A percentile compares a stretch with the other conserved stretches of the same genome.
Conservation (phyloP, 1,284 basidiomycete species). For the Naganishia liquefaciens region DNA sequence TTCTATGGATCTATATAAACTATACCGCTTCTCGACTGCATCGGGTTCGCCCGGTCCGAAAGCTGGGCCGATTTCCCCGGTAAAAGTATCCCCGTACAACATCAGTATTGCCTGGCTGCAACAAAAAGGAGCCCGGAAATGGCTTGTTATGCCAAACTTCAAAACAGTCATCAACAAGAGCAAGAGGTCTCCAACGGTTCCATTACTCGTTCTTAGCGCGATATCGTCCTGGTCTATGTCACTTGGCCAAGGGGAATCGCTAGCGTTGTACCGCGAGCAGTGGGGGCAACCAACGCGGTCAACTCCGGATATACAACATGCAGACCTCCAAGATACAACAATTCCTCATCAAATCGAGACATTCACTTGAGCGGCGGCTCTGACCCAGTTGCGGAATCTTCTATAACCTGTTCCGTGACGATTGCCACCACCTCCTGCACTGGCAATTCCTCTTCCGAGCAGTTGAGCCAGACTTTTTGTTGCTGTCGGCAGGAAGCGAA, state of each 20-base stretch:
- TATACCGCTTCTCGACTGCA: background rate
- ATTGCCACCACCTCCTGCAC: slow-evolving; percentile 14
- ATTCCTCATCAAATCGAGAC: background rate
- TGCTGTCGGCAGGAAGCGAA: background rate
- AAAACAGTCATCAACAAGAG: too few relatives aligned
- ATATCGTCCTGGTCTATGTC: too few relatives aligned
- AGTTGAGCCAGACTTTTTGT: slow-evolving; percentile 30
- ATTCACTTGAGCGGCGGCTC: slow-evolving; percentile 17
- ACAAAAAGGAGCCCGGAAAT: too few relatives aligned
- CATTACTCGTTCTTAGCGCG: too few relatives aligned
- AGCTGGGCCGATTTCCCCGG: background rate
- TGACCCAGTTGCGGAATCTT: slow-evolving; percentile 21
- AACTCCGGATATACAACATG: background rate
- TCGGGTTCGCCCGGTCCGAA: background rate
- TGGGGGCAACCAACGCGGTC: too few relatives aligned
- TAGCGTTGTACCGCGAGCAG: too few relatives aligned
- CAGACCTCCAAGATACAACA: background rate
- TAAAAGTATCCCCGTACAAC: background rate
- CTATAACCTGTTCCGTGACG: slow-evolving; percentile 15
- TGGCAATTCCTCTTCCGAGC: slow-evolving; percentile 23
- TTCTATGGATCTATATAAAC: background rate
- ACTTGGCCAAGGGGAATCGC: too few relatives aligned
- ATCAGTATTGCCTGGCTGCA: background rate
- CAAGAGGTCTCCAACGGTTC: too few relatives aligned
- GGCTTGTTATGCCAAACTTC: too few relatives aligned